A percentile compares a stretch with the other conserved stretches of the same genome.
Conservation (phyloP, 495 filamentous ascomycete species). For the Extremus antarcticus region DNA sequence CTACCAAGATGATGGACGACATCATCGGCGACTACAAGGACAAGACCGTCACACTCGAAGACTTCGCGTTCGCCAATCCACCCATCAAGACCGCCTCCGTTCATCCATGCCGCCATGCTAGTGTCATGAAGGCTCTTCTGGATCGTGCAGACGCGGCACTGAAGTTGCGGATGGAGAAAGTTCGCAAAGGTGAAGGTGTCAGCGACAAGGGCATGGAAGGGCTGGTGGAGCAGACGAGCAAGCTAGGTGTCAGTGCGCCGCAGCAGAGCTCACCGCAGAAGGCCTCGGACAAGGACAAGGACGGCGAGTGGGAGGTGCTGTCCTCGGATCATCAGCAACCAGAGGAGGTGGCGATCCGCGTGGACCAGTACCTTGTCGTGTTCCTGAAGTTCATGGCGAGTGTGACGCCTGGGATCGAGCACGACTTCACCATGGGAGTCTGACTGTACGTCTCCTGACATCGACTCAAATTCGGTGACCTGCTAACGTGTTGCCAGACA, state of each 20-base stretch:
- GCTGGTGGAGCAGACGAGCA: slow-evolving; percentile 48
- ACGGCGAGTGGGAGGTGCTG: slow-evolving; percentile 82
- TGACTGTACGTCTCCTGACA: slow-evolving; percentile 27
- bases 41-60: slow-evolving; percentile 97
- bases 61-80: slow-evolving; percentile 81
- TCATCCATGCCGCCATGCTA: slow-evolving; percentile 86
- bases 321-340: slow-evolving; percentile 51
- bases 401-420: slow-evolving; percentile 92
- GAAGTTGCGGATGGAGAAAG: slow-evolving; percentile 75
- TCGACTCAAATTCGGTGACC: not conserved
- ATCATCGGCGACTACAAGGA: slow-evolving; percentile 99
- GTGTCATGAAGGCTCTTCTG: slow-evolving; percentile 95
- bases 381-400: slow-evolving; percentile 98
- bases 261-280: slow-evolving; percentile 24
- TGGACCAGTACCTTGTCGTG: slow-evolving; percentile 95
- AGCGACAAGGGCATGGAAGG: slow-evolving; percentile 51
- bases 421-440: slow-evolving; percentile 97
- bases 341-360: slow-evolving; percentile 80
- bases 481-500: slow-evolving; percentile 3
- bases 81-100: slow-evolving; percentile 90
- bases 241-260: slow-evolving; percentile 33
- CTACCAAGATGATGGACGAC: slow-evolving; percentile 95
- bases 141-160: slow-evolving; percentile 89
- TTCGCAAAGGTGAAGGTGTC: slow-evolving; percentile 43
- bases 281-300: slow-evolving; percentile 48